Conservation (phyloP, 148 eudicot species). For the Persicaria tinctoria region DNA sequence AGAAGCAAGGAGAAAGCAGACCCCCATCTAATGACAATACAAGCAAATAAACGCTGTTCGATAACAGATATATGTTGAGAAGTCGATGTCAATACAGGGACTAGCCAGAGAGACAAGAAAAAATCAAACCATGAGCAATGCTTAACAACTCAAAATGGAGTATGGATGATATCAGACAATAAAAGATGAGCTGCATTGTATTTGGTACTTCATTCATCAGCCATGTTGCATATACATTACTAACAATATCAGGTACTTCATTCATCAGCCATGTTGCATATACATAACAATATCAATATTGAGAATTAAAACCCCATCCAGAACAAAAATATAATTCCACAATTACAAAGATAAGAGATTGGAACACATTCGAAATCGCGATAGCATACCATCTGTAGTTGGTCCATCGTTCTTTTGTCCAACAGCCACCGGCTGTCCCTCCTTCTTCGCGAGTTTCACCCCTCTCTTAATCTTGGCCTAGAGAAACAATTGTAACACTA, state of each 20-base stretch:
- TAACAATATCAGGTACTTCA: too few relatives aligned
- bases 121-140: too few relatives aligned
- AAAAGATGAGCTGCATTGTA: too few relatives aligned
- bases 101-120: too few relatives aligned
- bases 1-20: neutral
- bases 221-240: too few relatives aligned
- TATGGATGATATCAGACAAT: too few relatives aligned
- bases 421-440: conserved; percentile 38
- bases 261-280: too few relatives aligned
- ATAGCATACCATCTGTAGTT: conserved; percentile 41
- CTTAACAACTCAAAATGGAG: too few relatives aligned
- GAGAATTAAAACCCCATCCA: neutral
- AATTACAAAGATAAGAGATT: neutral
- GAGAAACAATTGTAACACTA: neutral
- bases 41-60: neutral
- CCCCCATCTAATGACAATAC: neutral
- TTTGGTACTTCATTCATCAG: too few relatives aligned
- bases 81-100: too few relatives aligned
- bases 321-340: neutral
- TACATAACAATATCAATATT: too few relatives aligned
- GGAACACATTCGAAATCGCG: neutral
- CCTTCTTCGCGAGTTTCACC: conserved; percentile 41
- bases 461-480: conserved; percentile 62
- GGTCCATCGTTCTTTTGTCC: conserved; percentile 32
- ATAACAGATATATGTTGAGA: neutral